Percentiles rank a stretch among this genome's conserved stretches.
Evolutionary conservation across 352 stramenopile species (phyloP).

Genomic region (Phytophthora pini): DNA sequence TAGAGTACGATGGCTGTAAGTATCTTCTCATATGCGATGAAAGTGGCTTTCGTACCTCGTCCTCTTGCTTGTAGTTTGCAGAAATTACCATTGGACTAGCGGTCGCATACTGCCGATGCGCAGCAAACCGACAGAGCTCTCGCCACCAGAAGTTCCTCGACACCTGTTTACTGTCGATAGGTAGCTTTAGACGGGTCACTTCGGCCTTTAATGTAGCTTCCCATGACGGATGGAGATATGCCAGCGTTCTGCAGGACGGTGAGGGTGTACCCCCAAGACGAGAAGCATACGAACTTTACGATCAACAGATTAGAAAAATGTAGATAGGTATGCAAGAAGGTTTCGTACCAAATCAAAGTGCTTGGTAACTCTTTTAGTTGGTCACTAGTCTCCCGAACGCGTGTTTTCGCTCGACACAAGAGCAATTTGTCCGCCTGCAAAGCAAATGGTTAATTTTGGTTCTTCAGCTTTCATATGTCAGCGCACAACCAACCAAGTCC

Average conservation of each 20-base stretch:
- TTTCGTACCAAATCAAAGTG: slow-evolving; percentile 38
- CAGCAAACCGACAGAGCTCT: slow-evolving; percentile 40
- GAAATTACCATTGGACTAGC: neutral
- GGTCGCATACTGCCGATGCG: slow-evolving; percentile 20
- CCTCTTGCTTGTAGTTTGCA: slow-evolving; percentile 48
- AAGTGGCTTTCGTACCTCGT: slow-evolving; percentile 34
- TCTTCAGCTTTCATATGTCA: neutral
- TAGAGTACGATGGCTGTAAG: neutral
- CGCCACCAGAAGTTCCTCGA: slow-evolving; percentile 32
- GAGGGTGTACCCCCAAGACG: slow-evolving; percentile 33
- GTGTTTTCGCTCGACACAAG: slow-evolving; percentile 18
- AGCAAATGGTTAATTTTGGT: neutral
- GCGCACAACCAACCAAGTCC: slow-evolving; percentile 14
- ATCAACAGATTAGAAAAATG: slow-evolving; percentile 1
- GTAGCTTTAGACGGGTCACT: slow-evolving; percentile 10
- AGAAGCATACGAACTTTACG: slow-evolving; percentile 39
- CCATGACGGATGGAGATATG: slow-evolving; percentile 41
- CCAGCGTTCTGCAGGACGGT: slow-evolving; percentile 42
- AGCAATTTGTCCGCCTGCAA: slow-evolving; percentile 28
- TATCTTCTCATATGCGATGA: no score
- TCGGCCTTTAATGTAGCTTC: slow-evolving; percentile 12
- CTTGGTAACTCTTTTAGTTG: slow-evolving; percentile 19
- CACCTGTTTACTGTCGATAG: slow-evolving; percentile 5
- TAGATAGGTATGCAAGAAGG: neutral
- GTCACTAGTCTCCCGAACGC: neutral